Evolutionary conservation across 2,329 filamentous ascomycete species (phyloP), one percentile per base, ranked within the genome.

Genomic region (Zasmidium cellare): DNA sequence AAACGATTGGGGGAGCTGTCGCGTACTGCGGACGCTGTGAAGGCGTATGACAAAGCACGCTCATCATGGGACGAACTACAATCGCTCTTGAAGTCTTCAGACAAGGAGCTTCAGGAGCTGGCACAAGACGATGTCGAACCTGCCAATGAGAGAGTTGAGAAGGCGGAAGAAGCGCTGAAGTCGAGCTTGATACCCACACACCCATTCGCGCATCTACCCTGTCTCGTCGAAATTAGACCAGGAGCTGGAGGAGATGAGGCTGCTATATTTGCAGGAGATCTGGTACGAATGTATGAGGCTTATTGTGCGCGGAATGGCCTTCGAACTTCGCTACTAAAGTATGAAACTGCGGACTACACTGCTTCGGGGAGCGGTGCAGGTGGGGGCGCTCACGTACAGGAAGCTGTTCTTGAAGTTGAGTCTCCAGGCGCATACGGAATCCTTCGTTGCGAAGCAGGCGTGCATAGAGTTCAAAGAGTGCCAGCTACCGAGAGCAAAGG

Each of bases 401-500:
- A 97, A 78, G 94, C 91, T 7, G 86, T 99, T 22, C 82, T 99
- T 23, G 92, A 97, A 73, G 80, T 99, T 35, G 84, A 88, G 58
- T 83, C 86, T 51, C 77, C 84, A 1, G 91, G 91, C 25, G 87
- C 92, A 20, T 99, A 96, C 75, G 90, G 89, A 59, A 71, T 85
- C 1, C 85, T 99, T 68, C 85, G 93, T 60, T 88, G 88, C 67
- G 94, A 99, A 75, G 91, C 93, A 2, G 94, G 94, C 28, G 94
- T 99, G 65, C 94, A 99, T 73, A 86, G 94, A 24, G 94, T 99
- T 0, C 94, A 99, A 79, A 87, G 94, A 23, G 88, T 99, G 2
- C 94, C 94, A 1, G 87, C 87, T 11, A 99, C 94, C 0, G 94
- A 99, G 74, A 90, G 82, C 65, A 93, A 91, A 71, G 94, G 94